Base-by-base conservation (phyloP, 2,329 filamentous ascomycete genomes). In the Shiraia sp. region DNA sequence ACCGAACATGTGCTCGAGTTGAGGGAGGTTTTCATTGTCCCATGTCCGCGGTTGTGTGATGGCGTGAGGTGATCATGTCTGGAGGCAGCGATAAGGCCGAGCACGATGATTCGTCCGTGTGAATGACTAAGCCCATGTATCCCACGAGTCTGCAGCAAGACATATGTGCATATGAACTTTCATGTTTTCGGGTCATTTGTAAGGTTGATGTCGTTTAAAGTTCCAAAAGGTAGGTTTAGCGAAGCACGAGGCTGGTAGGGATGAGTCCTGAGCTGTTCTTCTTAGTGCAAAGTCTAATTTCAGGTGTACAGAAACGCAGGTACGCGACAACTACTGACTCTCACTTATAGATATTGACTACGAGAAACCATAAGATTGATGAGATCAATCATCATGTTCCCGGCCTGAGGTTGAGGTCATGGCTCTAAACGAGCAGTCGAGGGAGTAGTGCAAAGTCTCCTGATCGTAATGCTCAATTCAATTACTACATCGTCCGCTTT, bases 11-110 rank as follows among this genome's bases (percentile, higher is more conserved):
- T 51, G 47, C 37, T 36, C 49, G 39, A 41, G 19, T 22, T 47
- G 41, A 32, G 34, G 19, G 36, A 32, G 33, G 19, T 24, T 40
- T 43, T 32, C 32, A 40, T 34, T 42, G 46, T 55, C 45, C 39
- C 49, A 40, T 42, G 38, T 34, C 37, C 26, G 36, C 40, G 30
- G 41, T 51, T 61, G 47, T 50, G 50, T 60, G 54, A 61, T 62
- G 53, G 38, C 27, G 59, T 68, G 62, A 68, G 59, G 64, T 66
- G 61, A 64, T 65, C 45, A 28, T 48, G 49, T 53, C 39, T 30
- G 22, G 34, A 17, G 23, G 28, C 35, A 35, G 32, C 38, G 55
- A 63, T 63, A 66, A 67, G 59, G 49, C 44, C 42, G 44, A 36
- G 27, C 43, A 36, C 19, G 45, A 32, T 68, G 61, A 68, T 66